phyloP scores from a whole-genome alignment of 163 green algal genomes.

The Chloromonas sp. region DNA sequence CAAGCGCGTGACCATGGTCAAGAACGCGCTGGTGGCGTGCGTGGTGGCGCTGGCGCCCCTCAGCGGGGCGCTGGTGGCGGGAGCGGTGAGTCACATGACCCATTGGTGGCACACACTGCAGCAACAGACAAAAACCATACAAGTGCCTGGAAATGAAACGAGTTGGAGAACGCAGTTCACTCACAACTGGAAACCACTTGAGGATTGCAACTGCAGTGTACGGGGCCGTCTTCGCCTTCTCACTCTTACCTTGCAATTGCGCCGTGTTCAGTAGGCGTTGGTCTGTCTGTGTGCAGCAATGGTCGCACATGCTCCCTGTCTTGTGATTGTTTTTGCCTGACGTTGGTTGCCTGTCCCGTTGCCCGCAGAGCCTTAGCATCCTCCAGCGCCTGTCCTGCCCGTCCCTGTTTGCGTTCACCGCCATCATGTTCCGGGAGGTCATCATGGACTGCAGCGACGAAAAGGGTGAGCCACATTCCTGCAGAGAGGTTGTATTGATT shows the following conservation, averaged over 20 bases:
- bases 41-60: constrained; percentile 53
- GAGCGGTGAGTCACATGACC: constrained; percentile 24
- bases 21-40: constrained; percentile 58
- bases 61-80: constrained; percentile 43
- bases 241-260: too few species aligned
- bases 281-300: too few species aligned
- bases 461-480: constrained; percentile 15
- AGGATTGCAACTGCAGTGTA: too few species aligned
- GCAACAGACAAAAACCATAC: background rate
- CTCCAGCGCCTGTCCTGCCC: constrained; percentile 17
- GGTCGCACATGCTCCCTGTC: too few species aligned
- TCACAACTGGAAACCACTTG: too few species aligned
- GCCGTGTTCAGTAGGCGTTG: too few species aligned
- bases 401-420: constrained; percentile 42
- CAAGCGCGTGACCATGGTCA: constrained; percentile 54
- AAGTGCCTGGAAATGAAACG: too few species aligned
- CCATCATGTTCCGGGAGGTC: constrained; percentile 52
- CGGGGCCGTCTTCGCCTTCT: too few species aligned
- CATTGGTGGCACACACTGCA: background rate
- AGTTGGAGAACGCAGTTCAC: too few species aligned
- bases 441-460: constrained; percentile 58
- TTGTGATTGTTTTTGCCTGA: too few species aligned
- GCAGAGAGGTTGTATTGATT: background rate
- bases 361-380: constrained; percentile 23
- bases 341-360: too few species aligned